A percentile compares a stretch with the other conserved stretches of the same genome.
Evolutionary conservation across 179 eudicot genomes (phyloP).

Genomic region (Actinidia arguta): DNA sequence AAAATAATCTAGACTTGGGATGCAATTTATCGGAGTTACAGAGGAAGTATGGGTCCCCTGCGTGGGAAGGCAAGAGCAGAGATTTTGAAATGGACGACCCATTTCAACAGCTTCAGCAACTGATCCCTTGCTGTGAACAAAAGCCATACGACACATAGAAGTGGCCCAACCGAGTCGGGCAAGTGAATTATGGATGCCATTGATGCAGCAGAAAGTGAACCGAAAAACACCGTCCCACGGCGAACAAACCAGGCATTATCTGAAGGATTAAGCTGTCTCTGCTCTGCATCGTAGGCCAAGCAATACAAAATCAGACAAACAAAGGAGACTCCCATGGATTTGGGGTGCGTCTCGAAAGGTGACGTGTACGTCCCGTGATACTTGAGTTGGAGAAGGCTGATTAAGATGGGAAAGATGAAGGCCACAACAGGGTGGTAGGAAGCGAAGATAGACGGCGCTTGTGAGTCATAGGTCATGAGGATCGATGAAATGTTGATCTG

Average conservation of each 20-base stretch:
- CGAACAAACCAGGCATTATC: too few relatives aligned
- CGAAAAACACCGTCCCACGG: too few relatives aligned
- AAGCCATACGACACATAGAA: not conserved
- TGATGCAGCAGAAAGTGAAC: too few relatives aligned
- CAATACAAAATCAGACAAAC: not conserved
- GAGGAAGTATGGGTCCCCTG: too few relatives aligned
- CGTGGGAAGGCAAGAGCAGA: too few relatives aligned
- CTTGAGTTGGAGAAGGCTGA: slow-evolving; percentile 7
- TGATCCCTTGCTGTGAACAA: not conserved
- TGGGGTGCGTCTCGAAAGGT: not conserved
- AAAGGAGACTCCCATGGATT: not conserved
- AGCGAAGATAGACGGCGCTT: too few relatives aligned
- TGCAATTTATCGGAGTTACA: too few relatives aligned
- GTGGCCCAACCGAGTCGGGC: not conserved
- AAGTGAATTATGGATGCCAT: not conserved
- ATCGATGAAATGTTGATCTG: too few relatives aligned
- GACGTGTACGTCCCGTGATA: not conserved
- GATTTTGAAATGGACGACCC: too few relatives aligned
- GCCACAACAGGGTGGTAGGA: not conserved
- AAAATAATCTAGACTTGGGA: too few relatives aligned
- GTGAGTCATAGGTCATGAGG: too few relatives aligned
- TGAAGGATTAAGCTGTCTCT: not conserved
- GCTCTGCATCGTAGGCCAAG: not conserved
- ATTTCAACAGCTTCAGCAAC: too few relatives aligned
- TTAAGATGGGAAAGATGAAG: not conserved